phyloP scores from a whole-genome alignment of 768 basidiomycete genomes.

The Hygrophoropsis aurantiaca region DNA sequence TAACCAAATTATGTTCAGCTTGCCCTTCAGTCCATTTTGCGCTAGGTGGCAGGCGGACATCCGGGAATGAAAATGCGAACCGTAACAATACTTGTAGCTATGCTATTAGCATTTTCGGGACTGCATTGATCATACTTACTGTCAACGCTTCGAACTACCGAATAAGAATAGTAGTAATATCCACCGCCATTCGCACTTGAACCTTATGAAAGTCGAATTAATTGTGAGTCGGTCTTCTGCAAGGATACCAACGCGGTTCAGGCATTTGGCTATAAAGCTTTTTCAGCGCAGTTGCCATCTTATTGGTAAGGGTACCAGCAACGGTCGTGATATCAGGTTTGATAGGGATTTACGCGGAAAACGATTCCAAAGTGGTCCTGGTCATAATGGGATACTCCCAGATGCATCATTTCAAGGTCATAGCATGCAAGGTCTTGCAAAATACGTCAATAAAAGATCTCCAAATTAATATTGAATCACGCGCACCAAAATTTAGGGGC shows the following conservation, averaged over 20 bases:
- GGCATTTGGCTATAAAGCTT: conserved; percentile 99
- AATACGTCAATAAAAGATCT: background rate
- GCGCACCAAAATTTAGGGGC: conserved; percentile 93
- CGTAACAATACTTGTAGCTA: conserved; percentile 81
- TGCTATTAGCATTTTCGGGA: conserved; percentile 4
- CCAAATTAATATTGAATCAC: background rate
- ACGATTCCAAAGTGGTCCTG: conserved; percentile 97
- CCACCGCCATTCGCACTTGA: conserved; percentile 98
- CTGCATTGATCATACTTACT: conserved; percentile 45
- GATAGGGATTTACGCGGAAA: conserved; percentile 96
- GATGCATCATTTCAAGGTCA: conserved; percentile 99
- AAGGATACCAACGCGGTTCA: conserved; percentile 70
- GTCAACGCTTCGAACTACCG: conserved; percentile 97
- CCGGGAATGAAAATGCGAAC: conserved; percentile 99
- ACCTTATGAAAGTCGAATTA: conserved; percentile 99
- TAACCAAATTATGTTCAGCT: conserved; percentile 87
- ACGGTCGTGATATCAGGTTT: conserved; percentile 99
- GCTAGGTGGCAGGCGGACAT: conserved; percentile 92
- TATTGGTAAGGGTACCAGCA: conserved; percentile 97
- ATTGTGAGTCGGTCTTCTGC: conserved; percentile 2
- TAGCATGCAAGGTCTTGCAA: conserved; percentile 89
- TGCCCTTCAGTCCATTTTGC: conserved; percentile 90
- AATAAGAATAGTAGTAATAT: conserved; percentile 98
- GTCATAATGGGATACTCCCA: conserved; percentile 98
- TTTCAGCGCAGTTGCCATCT: conserved; percentile 97